Evolutionary conservation across 1,284 basidiomycete genomes (phyloP), one percentile per base, ranked within the genome.

Genomic region (Naganishia sp.): DNA sequence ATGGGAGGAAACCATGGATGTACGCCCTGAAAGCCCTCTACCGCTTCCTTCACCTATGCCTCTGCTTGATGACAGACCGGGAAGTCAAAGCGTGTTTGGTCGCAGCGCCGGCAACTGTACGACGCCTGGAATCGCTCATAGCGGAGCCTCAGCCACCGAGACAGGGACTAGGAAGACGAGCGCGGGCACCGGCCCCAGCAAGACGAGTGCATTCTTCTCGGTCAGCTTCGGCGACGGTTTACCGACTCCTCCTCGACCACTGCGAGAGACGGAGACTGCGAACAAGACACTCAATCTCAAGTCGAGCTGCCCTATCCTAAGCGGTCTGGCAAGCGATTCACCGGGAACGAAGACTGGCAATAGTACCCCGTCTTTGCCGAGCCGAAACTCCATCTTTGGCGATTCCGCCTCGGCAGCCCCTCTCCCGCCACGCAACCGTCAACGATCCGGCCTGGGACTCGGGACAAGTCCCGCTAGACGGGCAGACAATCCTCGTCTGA

Each of bases 141-240:
- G 7, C 39, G 2, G n/a, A 13, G 56, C 1, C 11, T 0, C 28
- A 28, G 32, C 10, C 17, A 18, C 23, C 13, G 23, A 25, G 23
- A 11, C 42, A 6, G 56, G 35, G 28, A 35, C 35, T 21, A 18
- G 58, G 13, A 61, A 51, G 11, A 18, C 45, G n/a, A 41, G 21
- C 15, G 28, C n/a, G 1, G 32, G 21, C 10, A 54, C 6, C 5
- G 18, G 7, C 6, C 47, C 42, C 17, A 61, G 58, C 39, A 61
- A 62, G 42, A 66, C 68, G 28, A 55, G 66, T 43, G 63, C 57
- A 15, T 67, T 71, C 64, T 67, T 68, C 41, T 57, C 67, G 15
- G 58, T 63, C 5, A 65, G 65, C 23, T 68, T 67, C 53, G 68
- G 53, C 42, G 46, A 63, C 4, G 54, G 56, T 2, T 52, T 62